Evolutionary conservation across 1,284 basidiomycete species (phyloP).

Genomic region (Malassezia furfur): DNA sequence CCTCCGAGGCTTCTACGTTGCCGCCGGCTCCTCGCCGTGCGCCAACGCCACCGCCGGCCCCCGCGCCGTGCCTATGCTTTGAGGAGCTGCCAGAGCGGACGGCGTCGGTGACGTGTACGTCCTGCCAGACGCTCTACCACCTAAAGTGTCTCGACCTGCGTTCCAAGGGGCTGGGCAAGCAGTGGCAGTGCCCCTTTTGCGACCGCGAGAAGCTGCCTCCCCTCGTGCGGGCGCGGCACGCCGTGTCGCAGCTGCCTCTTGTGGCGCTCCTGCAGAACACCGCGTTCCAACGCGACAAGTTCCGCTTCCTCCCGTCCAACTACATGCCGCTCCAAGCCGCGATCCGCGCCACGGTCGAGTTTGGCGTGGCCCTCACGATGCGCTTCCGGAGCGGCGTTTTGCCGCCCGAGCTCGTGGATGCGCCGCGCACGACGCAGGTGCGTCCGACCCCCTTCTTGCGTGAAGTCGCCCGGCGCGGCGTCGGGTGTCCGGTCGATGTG

Average conservation of each 20-base stretch:
- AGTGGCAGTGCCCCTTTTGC: conserved; percentile 37
- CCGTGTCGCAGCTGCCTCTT: conserved; percentile 25
- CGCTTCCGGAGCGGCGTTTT: conserved; percentile 12
- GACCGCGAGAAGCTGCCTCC: conserved; percentile 12
- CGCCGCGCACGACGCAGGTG: not conserved
- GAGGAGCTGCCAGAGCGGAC: conserved; percentile 2
- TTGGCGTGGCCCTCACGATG: conserved; percentile 17
- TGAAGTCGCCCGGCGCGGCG: conserved; percentile 24
- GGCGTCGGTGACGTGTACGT: conserved; percentile 20
- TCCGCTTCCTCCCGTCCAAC: conserved; percentile 17
- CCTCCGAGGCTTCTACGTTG: not conserved
- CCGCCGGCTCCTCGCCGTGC: not conserved
- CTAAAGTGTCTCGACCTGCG: conserved; percentile 29
- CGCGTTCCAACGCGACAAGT: conserved; percentile 17
- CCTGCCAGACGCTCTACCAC: conserved; percentile 30
- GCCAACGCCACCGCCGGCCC: not conserved
- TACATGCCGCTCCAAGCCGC: conserved; percentile 14
- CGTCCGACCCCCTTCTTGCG: conserved; percentile 13
- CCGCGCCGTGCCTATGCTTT: conserved; percentile 32
- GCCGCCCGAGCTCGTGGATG: not conserved
- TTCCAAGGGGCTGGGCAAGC: conserved; percentile 7
- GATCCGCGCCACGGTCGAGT: conserved; percentile 18
- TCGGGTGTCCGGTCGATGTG: conserved; percentile 32
- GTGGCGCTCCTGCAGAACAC: conserved; percentile 29
- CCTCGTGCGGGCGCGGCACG: conserved; percentile 15